Conservation (phyloP, 805 yeast species). For the Hanseniaspora thailandica region DNA sequence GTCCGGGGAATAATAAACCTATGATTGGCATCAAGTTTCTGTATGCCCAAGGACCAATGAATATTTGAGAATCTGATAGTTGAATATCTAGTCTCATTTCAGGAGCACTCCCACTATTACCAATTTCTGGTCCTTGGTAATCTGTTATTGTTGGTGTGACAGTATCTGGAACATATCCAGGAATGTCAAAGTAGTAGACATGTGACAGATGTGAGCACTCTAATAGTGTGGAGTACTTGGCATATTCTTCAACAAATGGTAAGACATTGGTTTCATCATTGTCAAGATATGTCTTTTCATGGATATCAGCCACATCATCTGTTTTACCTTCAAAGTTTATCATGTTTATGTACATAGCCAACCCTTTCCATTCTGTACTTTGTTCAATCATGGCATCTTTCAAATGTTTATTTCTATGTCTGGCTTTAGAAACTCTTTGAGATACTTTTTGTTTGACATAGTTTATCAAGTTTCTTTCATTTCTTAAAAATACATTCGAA, state of each 20-base stretch:
- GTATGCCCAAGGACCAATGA: constrained; percentile 95
- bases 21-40: constrained; percentile 63
- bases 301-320: constrained; percentile 22
- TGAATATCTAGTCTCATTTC: constrained; percentile 49
- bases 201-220: constrained; percentile 48
- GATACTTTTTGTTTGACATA: background rate
- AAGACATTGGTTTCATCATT: constrained; percentile 6
- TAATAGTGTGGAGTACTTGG: constrained; percentile 58
- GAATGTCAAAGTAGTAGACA: constrained; percentile 56
- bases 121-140: constrained; percentile 43
- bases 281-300: constrained; percentile 26
- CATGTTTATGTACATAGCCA: constrained; percentile 50
- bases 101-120: constrained; percentile 49
- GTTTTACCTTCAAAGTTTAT: background rate
- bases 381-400: constrained; percentile 15
- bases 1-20: constrained; percentile 52
- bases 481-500: constrained; percentile 19
- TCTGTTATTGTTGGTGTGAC: constrained; percentile 25
- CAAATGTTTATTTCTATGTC: constrained; percentile 15
- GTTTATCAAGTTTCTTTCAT: background rate
- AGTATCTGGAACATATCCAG: constrained; percentile 47
- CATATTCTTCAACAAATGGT: constrained; percentile 49
- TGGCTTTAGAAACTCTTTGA: background rate
- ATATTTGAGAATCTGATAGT: constrained; percentile 50
- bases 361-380: constrained; percentile 59